phyloP scores from a whole-genome alignment of 306 rosid genomes.

The Nissolia schottii region DNA sequence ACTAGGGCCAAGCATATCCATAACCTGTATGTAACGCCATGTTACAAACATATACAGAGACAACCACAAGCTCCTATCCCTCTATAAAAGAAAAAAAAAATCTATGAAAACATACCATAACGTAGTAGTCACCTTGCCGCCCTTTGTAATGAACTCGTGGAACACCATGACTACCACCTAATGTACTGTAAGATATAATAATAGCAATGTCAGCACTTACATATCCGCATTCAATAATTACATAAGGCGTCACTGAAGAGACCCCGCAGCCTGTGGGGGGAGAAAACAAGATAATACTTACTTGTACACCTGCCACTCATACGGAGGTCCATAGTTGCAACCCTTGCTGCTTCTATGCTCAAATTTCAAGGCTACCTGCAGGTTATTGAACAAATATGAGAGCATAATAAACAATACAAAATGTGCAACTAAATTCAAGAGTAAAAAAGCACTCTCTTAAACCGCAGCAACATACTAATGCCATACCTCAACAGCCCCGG shows the following conservation, averaged over 20 bases:
- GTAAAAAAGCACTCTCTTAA: background rate
- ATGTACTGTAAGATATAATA: constrained; percentile 44
- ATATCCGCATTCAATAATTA: background rate
- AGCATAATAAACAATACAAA: background rate
- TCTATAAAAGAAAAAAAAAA: constrained; percentile 4
- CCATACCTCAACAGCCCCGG: constrained; percentile 71
- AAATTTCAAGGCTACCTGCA: constrained; percentile 90
- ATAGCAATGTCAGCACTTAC: background rate
- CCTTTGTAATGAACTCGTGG: constrained; percentile 91
- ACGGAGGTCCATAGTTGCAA: constrained; percentile 87
- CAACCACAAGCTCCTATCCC: constrained; percentile 2
- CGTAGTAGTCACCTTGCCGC: constrained; percentile 84
- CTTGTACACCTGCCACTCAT: constrained; percentile 97
- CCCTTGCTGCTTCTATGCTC: constrained; percentile 96
- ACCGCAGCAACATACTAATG: constrained; percentile 32
- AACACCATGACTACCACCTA: constrained; percentile 96
- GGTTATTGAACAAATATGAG: background rate
- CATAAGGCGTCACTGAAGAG: background rate
- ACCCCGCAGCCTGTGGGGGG: background rate
- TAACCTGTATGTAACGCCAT: constrained; percentile 48
- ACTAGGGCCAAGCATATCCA: constrained; percentile 96
- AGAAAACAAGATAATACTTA: constrained; percentile 34
- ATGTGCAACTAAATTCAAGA: background rate
- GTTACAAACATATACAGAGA: constrained; percentile 4
- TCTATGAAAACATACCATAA: constrained; percentile 58